Evolutionary conservation across 129 eudicot genomes (phyloP).

Genomic region (Centaurea solstitialis): DNA sequence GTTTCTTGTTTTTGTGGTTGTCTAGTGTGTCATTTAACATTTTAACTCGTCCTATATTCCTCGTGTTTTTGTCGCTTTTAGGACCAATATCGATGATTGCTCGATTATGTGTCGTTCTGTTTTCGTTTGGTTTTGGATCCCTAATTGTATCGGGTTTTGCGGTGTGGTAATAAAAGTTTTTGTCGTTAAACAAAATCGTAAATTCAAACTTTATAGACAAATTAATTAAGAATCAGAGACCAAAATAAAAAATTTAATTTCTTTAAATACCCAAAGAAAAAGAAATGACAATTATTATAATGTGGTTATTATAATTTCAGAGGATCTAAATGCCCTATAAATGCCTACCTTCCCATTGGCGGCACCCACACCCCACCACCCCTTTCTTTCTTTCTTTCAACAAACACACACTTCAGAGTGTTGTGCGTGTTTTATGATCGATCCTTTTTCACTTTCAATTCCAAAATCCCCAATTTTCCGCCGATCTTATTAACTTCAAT

Average conservation of each 20-base stretch:
- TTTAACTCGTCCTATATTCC: too few species aligned
- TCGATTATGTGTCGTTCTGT: too few species aligned
- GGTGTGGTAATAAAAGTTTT: too few species aligned
- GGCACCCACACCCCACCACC: conserved; percentile 4
- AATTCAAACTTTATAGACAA: not conserved
- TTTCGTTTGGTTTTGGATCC: too few species aligned
- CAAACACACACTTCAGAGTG: conserved; percentile 12
- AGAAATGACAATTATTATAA: too few species aligned
- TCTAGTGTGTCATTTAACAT: too few species aligned
- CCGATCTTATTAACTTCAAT: not conserved
- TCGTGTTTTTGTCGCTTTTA: too few species aligned
- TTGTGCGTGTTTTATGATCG: conserved; percentile 2
- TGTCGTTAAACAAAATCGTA: not conserved
- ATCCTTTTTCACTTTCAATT: not conserved
- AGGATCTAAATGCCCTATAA: conserved; percentile 18
- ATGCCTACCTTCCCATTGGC: conserved; percentile 9
- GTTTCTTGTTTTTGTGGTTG: too few species aligned
- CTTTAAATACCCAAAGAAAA: too few species aligned
- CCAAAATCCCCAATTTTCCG: not conserved
- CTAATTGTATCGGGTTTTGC: too few species aligned
- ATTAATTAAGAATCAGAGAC: not conserved
- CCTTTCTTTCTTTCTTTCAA: not conserved
- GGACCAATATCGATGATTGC: too few species aligned
- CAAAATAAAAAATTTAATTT: not conserved
- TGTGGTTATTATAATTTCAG: conserved; percentile 8